Base-by-base conservation (phyloP, 495 filamentous ascomycete species). In the Daldinia loculata region DNA sequence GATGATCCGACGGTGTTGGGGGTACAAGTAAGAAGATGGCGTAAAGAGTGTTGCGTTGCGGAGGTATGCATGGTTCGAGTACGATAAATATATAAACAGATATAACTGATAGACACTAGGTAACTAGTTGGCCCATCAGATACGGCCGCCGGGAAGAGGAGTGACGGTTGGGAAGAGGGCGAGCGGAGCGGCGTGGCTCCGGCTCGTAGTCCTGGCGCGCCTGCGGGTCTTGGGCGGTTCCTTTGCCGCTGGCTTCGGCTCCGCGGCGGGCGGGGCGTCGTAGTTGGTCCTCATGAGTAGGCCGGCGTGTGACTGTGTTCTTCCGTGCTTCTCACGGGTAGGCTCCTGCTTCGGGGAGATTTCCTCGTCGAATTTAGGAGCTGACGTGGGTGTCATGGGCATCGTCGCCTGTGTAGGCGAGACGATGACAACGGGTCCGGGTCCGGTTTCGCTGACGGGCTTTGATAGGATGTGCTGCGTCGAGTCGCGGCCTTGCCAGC, bases 171-270 rank as follows among this genome's bases (percentile, higher is more conserved):
- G 75, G 66, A 75, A 75, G n/a, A 77, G 70, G 4, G 73, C 70
- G 22, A 77, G 73, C n/a, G 75, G 75, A 32, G 69, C 59, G 3
- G 53, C 59, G 27, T 77, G 73, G 68, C 70, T 75, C 11, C 70
- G 65, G 60, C 75, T 77, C 29, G 75, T 72, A 24, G 75, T 77
- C n/a, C 75, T 67, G 17, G 75, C 74, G 27, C 75, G 73, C 51
- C 73, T 61, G 6, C 74, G 75, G 36, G 75, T 71, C 66, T 57
- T 75, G 2, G 67, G 30, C 1, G 65, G 43, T 52, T 77, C 72
- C 27, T 66, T 69, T 5, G 62, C 50, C 4, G 59, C 41, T 6
- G n/a, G 43, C 45, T 59, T 66, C 8, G 63, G 14, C 15, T 70
- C 72, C 5, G 38, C 14, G 6, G 69, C 11, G n/a, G 64, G 45